These are phyloP conservation scores for Backusella psychrophila DNA, from an alignment of 192 early-diverging fungal genomes.

Conservation along the genomic window DNA sequence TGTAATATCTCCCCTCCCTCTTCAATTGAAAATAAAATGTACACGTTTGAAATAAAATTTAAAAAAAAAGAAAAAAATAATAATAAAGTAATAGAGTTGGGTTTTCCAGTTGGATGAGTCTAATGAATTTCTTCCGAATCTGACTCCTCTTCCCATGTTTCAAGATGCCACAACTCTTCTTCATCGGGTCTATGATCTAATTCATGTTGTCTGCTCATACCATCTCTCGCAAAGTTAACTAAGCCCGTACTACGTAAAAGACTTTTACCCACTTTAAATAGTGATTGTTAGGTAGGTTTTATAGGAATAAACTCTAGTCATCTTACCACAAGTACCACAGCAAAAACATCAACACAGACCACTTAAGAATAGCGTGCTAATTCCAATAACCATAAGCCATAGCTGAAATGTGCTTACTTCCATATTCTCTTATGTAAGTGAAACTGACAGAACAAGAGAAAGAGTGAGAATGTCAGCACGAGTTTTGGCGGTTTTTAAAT, in stretches of 20 bases:
- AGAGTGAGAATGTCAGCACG: too few relatives aligned
- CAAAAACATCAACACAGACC: slow-evolving; percentile 31
- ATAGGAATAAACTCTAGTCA: not conserved
- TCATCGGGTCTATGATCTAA: not conserved
- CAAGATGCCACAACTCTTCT: slow-evolving; percentile 11
- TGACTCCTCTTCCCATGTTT: slow-evolving; percentile 1
- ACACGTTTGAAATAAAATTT: not conserved
- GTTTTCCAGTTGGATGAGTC: not conserved
- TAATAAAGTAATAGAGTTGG: not conserved
- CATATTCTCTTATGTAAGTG: not conserved
- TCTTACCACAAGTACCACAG: slow-evolving; percentile 30
- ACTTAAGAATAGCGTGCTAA: slow-evolving; percentile 10
- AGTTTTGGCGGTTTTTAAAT: not conserved
- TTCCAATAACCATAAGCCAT: slow-evolving; percentile 4
- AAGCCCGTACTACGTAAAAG: slow-evolving; percentile 10
- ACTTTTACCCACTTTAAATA: slow-evolving; percentile 12
- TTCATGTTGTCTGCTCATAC: not conserved
- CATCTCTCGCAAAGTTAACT: not conserved
- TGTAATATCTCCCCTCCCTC: not conserved
- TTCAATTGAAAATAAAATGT: not conserved
- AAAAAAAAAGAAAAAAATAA: not conserved
- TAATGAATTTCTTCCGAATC: not conserved
- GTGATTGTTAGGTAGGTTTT: not conserved
- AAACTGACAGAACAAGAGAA: too few relatives aligned
- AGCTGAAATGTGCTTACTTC: slow-evolving; percentile 10